These are phyloP conservation scores for Bipolaris victoriae DNA, from an alignment of 2,329 filamentous ascomycete genomes.

Conservation along the genomic window DNA sequence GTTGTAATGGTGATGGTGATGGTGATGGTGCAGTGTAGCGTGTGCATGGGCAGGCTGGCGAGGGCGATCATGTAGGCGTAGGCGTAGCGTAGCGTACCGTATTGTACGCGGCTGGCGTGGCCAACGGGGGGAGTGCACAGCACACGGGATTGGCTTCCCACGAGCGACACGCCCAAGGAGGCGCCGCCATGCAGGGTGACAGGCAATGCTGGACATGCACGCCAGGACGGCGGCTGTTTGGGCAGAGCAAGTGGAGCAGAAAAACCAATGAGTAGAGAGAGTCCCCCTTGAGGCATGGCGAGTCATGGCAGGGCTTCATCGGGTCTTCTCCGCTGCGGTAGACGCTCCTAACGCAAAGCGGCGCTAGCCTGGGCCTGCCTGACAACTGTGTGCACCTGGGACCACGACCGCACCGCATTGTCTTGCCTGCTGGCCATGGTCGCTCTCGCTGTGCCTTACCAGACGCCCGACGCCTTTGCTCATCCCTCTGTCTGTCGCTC, in stretches of 20 bases:
- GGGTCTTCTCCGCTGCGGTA: conserved; percentile 4
- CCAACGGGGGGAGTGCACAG: no score
- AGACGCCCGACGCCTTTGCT: conserved; percentile 11
- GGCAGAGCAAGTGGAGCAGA: neutral
- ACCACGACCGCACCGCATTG: conserved; percentile 5
- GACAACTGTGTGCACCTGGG: conserved; percentile 12
- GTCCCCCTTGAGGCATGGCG: conserved; percentile 3
- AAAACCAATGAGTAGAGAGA: neutral
- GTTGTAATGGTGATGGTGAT: no score
- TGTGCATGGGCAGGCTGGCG: no score
- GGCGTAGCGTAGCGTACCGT: no score
- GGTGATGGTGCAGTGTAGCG: no score
- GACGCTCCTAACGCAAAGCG: conserved; percentile 1
- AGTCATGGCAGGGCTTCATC: conserved; percentile 9
- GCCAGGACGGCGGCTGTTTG: neutral
- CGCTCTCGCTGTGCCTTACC: conserved; percentile 13
- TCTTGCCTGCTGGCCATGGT: conserved; percentile 17
- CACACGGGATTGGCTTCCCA: no score
- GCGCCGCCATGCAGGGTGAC: neutral
- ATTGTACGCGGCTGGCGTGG: no score
- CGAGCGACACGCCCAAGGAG: no score
- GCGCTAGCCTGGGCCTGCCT: conserved; percentile 9
- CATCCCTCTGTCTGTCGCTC: conserved; percentile 12
- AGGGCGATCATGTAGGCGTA: no score
- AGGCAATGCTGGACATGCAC: neutral